A percentile compares a stretch with the other conserved stretches of the same genome.
Conservation (phyloP, 805 yeast species). For the Cyberlindnera mycetangii region DNA sequence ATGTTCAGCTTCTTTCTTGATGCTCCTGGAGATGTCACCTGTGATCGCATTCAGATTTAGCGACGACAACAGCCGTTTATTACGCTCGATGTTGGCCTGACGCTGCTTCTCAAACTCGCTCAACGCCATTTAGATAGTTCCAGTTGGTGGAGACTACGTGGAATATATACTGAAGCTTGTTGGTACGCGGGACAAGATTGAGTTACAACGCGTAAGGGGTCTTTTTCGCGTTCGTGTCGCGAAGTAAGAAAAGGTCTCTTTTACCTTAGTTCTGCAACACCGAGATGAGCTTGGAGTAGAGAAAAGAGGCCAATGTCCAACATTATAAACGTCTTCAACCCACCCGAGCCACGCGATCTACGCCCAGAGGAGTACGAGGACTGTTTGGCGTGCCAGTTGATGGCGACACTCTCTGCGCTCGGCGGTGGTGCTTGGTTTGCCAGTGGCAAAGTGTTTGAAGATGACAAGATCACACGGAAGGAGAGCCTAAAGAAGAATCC, state of each 20-base stretch:
- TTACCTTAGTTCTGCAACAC: too few species aligned
- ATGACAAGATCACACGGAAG: slow-evolving; percentile 33
- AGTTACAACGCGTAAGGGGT: too few species aligned
- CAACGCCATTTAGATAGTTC: slow-evolving; percentile 23
- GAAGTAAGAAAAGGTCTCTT: neutral
- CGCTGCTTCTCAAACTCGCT: slow-evolving; percentile 72
- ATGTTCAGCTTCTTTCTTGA: slow-evolving; percentile 31
- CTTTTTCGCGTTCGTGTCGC: neutral
- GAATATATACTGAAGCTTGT: too few species aligned
- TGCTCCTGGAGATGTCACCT: slow-evolving; percentile 48
- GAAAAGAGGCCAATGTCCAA: too few species aligned
- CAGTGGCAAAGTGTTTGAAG: slow-evolving; percentile 52
- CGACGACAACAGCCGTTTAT: slow-evolving; percentile 68
- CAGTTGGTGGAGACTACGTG: neutral
- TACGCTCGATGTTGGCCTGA: slow-evolving; percentile 78
- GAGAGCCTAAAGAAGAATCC: slow-evolving; percentile 42
- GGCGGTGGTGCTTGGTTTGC: slow-evolving; percentile 63
- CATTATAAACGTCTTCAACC: slow-evolving; percentile 26
- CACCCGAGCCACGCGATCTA: slow-evolving; percentile 27
- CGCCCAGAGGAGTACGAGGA: slow-evolving; percentile 43
- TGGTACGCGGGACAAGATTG: too few species aligned
- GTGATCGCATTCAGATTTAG: slow-evolving; percentile 64
- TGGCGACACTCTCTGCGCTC: slow-evolving; percentile 56
- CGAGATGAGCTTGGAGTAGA: too few species aligned
- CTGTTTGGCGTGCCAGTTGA: slow-evolving; percentile 67